Evolutionary conservation across 176 grass and related monocot genomes (phyloP), one percentile per base, ranked within the genome.

Genomic region (Carex myosuroides): DNA sequence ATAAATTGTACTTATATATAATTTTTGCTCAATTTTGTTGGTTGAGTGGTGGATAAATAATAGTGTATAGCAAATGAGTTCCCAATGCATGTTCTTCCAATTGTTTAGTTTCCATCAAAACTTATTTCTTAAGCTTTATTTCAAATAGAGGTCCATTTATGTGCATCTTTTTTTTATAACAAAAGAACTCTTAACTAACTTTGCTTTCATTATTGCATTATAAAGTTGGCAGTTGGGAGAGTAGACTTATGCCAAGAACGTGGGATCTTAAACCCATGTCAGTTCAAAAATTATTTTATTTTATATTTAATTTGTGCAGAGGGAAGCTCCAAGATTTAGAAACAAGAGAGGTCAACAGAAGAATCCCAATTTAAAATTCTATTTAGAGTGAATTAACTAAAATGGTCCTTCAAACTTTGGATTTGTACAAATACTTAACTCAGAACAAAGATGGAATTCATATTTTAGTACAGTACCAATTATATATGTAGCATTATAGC

Each of bases 121-220:
- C 79, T 64, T 56, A 81, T 64, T 64, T 81, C 59, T 81, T 64
- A 66, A 83, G 64, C 69, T 63, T 29, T 64, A 44, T 59, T 81
- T 64, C 79, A 64, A 78, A 33, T 78, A 64, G 24, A 83, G 80
- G 41, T 83, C 41, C 26, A 33, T 56, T 78, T 33, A n/a, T 78
- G 8, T 18, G 6, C 52, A 78, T 8, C 14, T 77, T n/a, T 79
- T 79, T 83, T 66, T 68, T 68, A 13, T 66, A 22, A 48, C 64
- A 83, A 83, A 83, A n/a, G 18, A 66, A 33, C 21, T 53, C 81
- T 65, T 83, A 67, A 83, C 80, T 33, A 82, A 83, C 62, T 83
- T 83, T 53, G 59, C 21, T 66, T 30, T 46, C 81, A 83, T 50
- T 83, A 83, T 83, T 83, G 59, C 44, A 82, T 67, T 64, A 48